Evolutionary conservation across 2,329 filamentous ascomycete genomes (phyloP), one percentile per base, ranked within the genome.

Genomic region (Alternaria longipes): DNA sequence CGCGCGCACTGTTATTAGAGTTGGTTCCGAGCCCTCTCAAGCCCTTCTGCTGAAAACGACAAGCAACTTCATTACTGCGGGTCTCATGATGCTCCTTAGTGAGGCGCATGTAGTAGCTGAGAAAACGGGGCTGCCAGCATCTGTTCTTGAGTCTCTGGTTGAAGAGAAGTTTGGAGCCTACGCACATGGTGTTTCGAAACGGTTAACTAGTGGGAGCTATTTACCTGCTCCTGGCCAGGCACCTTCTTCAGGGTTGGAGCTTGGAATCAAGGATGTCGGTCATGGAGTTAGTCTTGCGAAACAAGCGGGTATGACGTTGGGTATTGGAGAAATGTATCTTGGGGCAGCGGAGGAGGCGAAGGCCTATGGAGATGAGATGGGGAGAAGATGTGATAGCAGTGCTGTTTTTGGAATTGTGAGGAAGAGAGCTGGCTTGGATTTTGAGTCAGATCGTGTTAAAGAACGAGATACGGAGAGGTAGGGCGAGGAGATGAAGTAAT

Each of bases 201-300:
- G 76, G 5, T 42, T 78, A 32, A 76, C 75, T 1, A 53, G 53
- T 5, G 75, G 74, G 0, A 63, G 62, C 3, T 77, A 77, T 34
- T 60, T 66, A 22, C 73, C 75, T 3, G 52, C 66, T 0, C 53
- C 55, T 11, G 73, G 73, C 0, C 52, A 79, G 26, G 67, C 75
- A 28, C 84, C 84, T 2, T 82, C 78, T 77, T 86, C 83, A 0
- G 83, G 83, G 38, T 59, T 86, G 3, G 79, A 81, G 22, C 71
- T 86, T 4, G 85, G 83, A 0, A 77, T 86, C 8, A 85, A 86
- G 59, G 85, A 86, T 64, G 84, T 85, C 0, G 79, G 81, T 0
- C 82, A 85, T 65, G 84, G 83, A 0, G 78, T 86, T 12, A 71
- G 72, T 6, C 78, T 80, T 28, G 84, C 83, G 1, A 72, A 74